Evolutionary conservation across 805 yeast species (phyloP).

Genomic region (Pichia scutulata): DNA sequence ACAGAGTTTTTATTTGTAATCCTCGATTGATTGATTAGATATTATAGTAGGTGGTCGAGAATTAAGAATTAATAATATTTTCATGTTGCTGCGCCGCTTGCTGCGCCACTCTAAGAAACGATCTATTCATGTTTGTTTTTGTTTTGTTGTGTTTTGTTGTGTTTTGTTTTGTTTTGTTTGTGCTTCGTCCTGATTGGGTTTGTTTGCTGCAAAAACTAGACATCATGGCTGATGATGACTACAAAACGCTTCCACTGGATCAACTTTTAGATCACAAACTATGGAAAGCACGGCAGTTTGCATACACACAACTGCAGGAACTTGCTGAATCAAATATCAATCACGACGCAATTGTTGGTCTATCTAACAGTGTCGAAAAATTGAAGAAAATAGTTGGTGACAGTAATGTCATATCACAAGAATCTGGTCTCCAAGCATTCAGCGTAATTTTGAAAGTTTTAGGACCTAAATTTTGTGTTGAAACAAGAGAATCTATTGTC

Average conservation of each 20-base stretch:
- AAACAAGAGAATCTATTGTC: constrained; percentile 36
- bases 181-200: neutral
- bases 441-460: constrained; percentile 49
- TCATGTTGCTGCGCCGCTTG: neutral
- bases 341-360: constrained; percentile 13
- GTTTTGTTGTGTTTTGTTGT: neutral
- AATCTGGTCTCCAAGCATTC: constrained; percentile 59
- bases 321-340: neutral
- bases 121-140: neutral
- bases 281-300: constrained; percentile 8
- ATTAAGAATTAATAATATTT: too few relatives aligned
- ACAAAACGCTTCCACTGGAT: neutral
- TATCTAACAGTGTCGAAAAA: constrained; percentile 44
- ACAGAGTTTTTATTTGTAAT: neutral
- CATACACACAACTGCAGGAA: constrained; percentile 1
- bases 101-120: neutral
- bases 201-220: neutral
- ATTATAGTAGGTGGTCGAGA: neutral
- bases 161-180: neutral
- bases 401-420: constrained; percentile 87
- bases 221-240: constrained; percentile 4
- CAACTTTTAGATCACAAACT: constrained; percentile 4
- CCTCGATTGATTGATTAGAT: neutral
- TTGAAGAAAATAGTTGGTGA: constrained; percentile 61
- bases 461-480: constrained; percentile 35